Evolutionary conservation across 345 rosid genomes (phyloP).

Genomic region (Viola odorata): DNA sequence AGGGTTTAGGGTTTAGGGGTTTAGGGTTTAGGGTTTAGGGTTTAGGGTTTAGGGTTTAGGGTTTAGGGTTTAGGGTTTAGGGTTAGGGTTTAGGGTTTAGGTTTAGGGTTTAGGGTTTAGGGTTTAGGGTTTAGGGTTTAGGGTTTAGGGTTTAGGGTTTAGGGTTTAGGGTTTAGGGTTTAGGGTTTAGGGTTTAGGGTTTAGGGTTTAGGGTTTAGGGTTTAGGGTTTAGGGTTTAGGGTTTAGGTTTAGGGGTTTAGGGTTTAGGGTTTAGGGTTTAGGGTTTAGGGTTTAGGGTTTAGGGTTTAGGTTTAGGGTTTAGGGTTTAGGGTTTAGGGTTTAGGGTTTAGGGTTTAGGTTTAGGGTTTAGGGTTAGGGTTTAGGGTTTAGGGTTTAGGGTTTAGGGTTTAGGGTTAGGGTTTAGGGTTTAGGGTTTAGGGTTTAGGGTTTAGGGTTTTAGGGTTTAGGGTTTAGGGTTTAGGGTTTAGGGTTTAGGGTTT

Average conservation of each 20-base stretch:
- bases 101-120: conserved; percentile 25
- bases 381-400: conserved; percentile 9
- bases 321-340: conserved; percentile 28
- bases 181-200: conserved; percentile 18
- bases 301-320: conserved; percentile 27
- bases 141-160: conserved; percentile 21
- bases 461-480: conserved; percentile 29
- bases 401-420: conserved; percentile 17
- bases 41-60: conserved; percentile 20
- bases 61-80: conserved; percentile 17
- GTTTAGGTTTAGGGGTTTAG: conserved; percentile 32
- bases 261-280: conserved; percentile 28
- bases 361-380: conserved; percentile 19
- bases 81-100: conserved; percentile 27
- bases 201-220: conserved; percentile 17
- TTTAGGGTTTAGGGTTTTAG: conserved; percentile 32
- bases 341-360: conserved; percentile 22
- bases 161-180: conserved; percentile 17
- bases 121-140: conserved; percentile 25
- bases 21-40: conserved; percentile 26
- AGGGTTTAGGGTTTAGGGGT: conserved; percentile 23
- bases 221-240: conserved; percentile 23
- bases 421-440: conserved; percentile 24
- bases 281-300: conserved; percentile 31
- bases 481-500: conserved; percentile 29